Evolutionary conservation across 345 rosid species (phyloP).

Genomic region (Draba incana): DNA sequence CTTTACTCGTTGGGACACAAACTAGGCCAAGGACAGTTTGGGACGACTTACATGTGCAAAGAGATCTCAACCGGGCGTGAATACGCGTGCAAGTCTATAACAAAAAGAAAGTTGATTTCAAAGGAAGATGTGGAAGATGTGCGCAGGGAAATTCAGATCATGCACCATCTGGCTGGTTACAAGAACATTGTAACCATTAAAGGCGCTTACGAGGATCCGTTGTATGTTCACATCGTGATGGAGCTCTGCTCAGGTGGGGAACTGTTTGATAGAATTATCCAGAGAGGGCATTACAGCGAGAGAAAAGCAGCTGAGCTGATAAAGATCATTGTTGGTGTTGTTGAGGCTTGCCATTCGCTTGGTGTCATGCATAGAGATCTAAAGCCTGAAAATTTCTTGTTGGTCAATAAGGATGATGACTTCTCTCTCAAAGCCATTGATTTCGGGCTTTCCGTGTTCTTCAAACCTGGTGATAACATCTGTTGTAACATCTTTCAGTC

Average conservation of each 20-base stretch:
- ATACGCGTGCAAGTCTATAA: slow-evolving; percentile 96
- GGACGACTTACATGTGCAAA: slow-evolving; percentile 84
- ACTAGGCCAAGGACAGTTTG: slow-evolving; percentile 97
- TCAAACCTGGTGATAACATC: slow-evolving; percentile 75
- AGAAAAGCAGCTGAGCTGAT: slow-evolving; percentile 95
- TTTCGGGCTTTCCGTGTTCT: slow-evolving; percentile 96
- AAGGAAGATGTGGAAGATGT: slow-evolving; percentile 97
- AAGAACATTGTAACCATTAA: slow-evolving; percentile 88
- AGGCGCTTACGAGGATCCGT: slow-evolving; percentile 91
- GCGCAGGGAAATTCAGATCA: slow-evolving; percentile 95
- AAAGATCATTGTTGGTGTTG: slow-evolving; percentile 91
- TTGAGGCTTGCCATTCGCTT: slow-evolving; percentile 94
- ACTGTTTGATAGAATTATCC: slow-evolving; percentile 90
- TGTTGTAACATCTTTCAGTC: slow-evolving; percentile 5
- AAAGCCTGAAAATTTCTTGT: slow-evolving; percentile 96
- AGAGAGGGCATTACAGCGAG: slow-evolving; percentile 96
- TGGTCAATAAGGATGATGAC: slow-evolving; percentile 96
- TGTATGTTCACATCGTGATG: slow-evolving; percentile 93
- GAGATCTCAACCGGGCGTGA: slow-evolving; percentile 69
- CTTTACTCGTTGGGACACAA: slow-evolving; percentile 79
- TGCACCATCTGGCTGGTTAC: slow-evolving; percentile 99
- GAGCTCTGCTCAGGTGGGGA: slow-evolving; percentile 99
- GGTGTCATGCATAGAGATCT: slow-evolving; percentile 99
- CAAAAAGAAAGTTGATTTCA: slow-evolving; percentile 89
- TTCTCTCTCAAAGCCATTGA: slow-evolving; percentile 98